Percentiles rank a stretch among this genome's conserved stretches.
These are phyloP conservation scores for Pelargonium cotyledonis DNA, from an alignment of 441 rosid genomes.

Conservation along the genomic window DNA sequence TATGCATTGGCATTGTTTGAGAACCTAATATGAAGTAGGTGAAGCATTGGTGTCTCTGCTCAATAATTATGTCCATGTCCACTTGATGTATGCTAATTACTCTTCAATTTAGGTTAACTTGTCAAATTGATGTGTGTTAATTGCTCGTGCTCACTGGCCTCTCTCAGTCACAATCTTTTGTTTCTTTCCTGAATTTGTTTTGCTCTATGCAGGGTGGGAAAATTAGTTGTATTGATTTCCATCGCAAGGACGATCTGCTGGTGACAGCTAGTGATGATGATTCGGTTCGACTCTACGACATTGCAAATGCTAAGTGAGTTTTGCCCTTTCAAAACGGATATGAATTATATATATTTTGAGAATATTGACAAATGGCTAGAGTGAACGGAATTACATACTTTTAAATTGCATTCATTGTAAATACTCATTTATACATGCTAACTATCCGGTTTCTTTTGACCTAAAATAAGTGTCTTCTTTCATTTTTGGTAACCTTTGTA, in stretches of 20 bases:
- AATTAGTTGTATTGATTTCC: conserved; percentile 76
- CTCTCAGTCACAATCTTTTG: neutral
- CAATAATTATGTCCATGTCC: neutral
- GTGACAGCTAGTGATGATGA: conserved; percentile 92
- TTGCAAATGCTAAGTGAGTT: conserved; percentile 78
- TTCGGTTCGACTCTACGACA: conserved; percentile 84
- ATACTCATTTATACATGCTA: neutral
- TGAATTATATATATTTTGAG: neutral
- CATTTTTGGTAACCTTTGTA: too few relatives aligned
- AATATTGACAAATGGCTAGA: neutral
- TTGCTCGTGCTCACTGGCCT: neutral
- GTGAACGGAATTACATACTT: neutral
- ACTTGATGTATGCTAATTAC: neutral
- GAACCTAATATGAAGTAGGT: conserved; percentile 3
- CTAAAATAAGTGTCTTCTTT: too few relatives aligned
- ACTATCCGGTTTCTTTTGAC: neutral
- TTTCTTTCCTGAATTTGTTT: neutral
- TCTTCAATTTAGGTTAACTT: neutral
- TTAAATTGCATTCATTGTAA: neutral
- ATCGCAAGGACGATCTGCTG: conserved; percentile 74
- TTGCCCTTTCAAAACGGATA: neutral
- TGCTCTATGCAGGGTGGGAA: conserved; percentile 60
- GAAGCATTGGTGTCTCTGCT: neutral
- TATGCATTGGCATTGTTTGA: neutral
- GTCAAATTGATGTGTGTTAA: neutral